Evolutionary conservation across 1,284 basidiomycete species (phyloP).

Genomic region (Vanrija sp.): DNA sequence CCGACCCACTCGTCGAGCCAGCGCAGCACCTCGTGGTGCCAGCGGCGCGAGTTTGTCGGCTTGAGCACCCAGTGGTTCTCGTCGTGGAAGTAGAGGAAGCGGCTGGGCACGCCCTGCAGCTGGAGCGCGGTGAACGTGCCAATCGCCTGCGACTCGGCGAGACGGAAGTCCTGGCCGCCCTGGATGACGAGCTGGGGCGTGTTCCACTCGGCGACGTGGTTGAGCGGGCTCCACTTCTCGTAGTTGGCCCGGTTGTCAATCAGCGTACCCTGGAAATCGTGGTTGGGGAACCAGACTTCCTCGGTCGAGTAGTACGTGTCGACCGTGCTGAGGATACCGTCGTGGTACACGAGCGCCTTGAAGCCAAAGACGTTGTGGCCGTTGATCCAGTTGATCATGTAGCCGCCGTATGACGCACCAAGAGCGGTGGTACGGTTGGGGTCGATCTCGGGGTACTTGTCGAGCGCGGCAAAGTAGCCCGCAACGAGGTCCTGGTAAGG

Average conservation of each 20-base stretch:
- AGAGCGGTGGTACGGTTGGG: slow-evolving; percentile 67
- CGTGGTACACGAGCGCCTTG: slow-evolving; percentile 83
- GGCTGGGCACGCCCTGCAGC: slow-evolving; percentile 63
- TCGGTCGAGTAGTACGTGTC: slow-evolving; percentile 76
- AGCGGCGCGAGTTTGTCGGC: slow-evolving; percentile 55
- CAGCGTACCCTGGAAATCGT: slow-evolving; percentile 30
- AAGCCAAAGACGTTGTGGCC: slow-evolving; percentile 83
- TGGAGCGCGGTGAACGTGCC: slow-evolving; percentile 52
- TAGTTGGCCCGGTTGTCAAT: slow-evolving; percentile 28
- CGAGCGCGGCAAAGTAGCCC: slow-evolving; percentile 68
- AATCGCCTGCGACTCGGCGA: slow-evolving; percentile 77
- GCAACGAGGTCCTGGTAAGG: slow-evolving; percentile 75
- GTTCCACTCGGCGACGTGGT: slow-evolving; percentile 76
- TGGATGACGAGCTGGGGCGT: slow-evolving; percentile 82
- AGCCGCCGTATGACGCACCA: slow-evolving; percentile 50
- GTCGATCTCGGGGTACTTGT: slow-evolving; percentile 76
- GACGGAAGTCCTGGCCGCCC: slow-evolving; percentile 76
- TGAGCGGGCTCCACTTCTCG: slow-evolving; percentile 58
- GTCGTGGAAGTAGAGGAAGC: slow-evolving; percentile 83
- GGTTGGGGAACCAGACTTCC: slow-evolving; percentile 38
- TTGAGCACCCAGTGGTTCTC: slow-evolving; percentile 82
- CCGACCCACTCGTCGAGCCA: slow-evolving; percentile 78
- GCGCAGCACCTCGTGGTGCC: slow-evolving; percentile 70
- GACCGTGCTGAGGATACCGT: slow-evolving; percentile 59
- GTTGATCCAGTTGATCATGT: slow-evolving; percentile 76